Base-by-base conservation (phyloP, 2,329 filamentous ascomycete genomes). In the Alternaria ventricosa region DNA sequence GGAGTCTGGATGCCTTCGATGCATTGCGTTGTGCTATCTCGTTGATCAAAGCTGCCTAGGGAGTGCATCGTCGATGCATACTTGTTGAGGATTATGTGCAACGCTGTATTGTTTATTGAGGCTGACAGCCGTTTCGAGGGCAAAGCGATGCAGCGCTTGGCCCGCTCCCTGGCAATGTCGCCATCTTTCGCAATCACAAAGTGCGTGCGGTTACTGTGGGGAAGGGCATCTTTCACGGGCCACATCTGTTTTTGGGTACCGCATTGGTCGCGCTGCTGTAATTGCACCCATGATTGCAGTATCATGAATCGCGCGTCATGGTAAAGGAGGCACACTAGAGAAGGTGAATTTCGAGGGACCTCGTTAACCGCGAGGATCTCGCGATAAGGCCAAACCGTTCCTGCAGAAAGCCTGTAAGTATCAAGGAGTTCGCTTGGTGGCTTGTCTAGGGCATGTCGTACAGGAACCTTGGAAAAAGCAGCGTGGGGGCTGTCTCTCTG, bases 401-500 rank as follows among this genome's bases (percentile, higher is more conserved):
- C 73, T 73, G 71, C 57, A 70, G 62, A 61, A 54, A 62, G 65
- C 59, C 61, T 67, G 60, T 66, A 66, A 60, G 66, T 65, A 70
- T 68, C 59, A 71, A 54, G 68, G 49, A 61, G 60, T 63, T 63
- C 59, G 53, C 60, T 56, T 50, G 54, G 49, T 55, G 57, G 55
- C 55, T 62, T 55, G 61, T 60, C 41, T 59, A 59, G 60, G 36
- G 60, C 50, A 25, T 63, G 61, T 47, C 58, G 51, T 57, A 60
- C 50, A 63, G 51, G 69, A 69, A 68, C 61, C 63, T 64, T 65
- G 57, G 53, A 68, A 64, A 64, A 69, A 71, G 71, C 49, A 71
- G 60, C 71, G 75, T 78, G 76, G 76, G 75, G 76, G 73, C 58
- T 51, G 61, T 59, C 64, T 65, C 56, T 63, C 47, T 41, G 49